A percentile compares a stretch with the other conserved stretches of the same genome.
Conservation (phyloP, 2,329 filamentous ascomycete genomes). For the Aspergillus sp. region DNA sequence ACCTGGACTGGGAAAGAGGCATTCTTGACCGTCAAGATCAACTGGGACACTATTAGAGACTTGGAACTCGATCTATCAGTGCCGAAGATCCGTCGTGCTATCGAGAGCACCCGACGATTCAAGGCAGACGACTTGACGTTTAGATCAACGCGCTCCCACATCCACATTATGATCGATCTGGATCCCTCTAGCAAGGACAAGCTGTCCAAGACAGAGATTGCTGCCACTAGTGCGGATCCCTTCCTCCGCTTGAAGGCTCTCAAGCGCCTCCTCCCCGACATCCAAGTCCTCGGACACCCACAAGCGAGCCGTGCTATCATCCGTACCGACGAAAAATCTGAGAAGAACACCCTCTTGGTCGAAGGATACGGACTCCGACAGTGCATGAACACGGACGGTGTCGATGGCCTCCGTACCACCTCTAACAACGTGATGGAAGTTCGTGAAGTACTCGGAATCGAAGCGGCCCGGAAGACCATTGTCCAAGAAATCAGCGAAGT, state of each 20-base stretch:
- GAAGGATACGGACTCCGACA: slow-evolving; percentile 88
- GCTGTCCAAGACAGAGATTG: slow-evolving; percentile 44
- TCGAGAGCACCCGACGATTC: slow-evolving; percentile 78
- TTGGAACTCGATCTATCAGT: slow-evolving; percentile 79
- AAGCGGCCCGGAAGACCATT: slow-evolving; percentile 87
- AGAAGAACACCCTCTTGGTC: slow-evolving; percentile 74
- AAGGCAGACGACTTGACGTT: slow-evolving; percentile 65
- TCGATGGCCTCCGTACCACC: slow-evolving; percentile 71
- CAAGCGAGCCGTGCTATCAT: slow-evolving; percentile 86
- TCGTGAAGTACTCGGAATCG: slow-evolving; percentile 84
- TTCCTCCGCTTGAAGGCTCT: slow-evolving; percentile 74
- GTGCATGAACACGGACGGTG: slow-evolving; percentile 92
- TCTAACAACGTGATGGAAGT: slow-evolving; percentile 92
- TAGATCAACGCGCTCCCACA: slow-evolving; percentile 50
- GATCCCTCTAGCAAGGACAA: slow-evolving; percentile 33
- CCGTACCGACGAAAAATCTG: slow-evolving; percentile 70
- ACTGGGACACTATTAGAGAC: slow-evolving; percentile 73
- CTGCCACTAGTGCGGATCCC: slow-evolving; percentile 44
- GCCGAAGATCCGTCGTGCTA: slow-evolving; percentile 71
- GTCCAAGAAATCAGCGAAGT: slow-evolving; percentile 83
- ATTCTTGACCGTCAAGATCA: slow-evolving; percentile 78
- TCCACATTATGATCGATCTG: slow-evolving; percentile 70
- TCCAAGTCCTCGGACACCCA: slow-evolving; percentile 88
- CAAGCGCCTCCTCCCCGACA: slow-evolving; percentile 74
- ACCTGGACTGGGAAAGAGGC: slow-evolving; percentile 77